Evolutionary conservation across 2,329 filamentous ascomycete genomes (phyloP), one percentile per base, ranked within the genome.

Genomic region (Penicillium sp.): DNA sequence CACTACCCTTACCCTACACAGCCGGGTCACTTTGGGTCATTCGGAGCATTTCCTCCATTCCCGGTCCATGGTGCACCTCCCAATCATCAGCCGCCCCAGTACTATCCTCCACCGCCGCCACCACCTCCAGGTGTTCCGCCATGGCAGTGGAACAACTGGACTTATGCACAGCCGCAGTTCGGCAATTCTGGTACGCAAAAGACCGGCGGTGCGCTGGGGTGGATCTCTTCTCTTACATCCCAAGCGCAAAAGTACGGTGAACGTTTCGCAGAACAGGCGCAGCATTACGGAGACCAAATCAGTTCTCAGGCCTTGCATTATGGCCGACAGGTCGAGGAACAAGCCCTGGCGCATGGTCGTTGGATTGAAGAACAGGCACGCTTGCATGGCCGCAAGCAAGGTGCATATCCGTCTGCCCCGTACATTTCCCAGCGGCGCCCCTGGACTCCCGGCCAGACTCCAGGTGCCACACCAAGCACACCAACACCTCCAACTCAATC

Each of bases 171-270:
- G 17, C 63, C 66, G 22, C 69, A 69, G 42, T 63, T 64, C 45
- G 61, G 56, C 14, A 67, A 60, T 17, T 61, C 62, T 4, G 55
- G 63, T 28, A 51, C 47, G 7, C 62, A 65, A 11, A 74, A 75
- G 60, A 61, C 68, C 28, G 69, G 74, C 0, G 50, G 50, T 28
- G 63, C 73, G 4, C 39, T 71, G 0, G 67, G 70, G 20, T 78
- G 75, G 73, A 69, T 76, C 11, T 67, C 73, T 1, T 69, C 71
- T 7, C 57, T 79, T 12, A 71, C 73, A 45, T 69, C 71, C 4
- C 73, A 76, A 48, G 75, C 76, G 10, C 73, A 78, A 56, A 74
- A 76, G 53, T 78, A 78, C 43, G 75, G 75, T 4, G 74, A 77
- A 48, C 73, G 74, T 10, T 70, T 77, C 25, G 65, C 67, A 14